Conservation (phyloP, 2,329 filamentous ascomycete species). For the Blastomyces emzantsi region DNA sequence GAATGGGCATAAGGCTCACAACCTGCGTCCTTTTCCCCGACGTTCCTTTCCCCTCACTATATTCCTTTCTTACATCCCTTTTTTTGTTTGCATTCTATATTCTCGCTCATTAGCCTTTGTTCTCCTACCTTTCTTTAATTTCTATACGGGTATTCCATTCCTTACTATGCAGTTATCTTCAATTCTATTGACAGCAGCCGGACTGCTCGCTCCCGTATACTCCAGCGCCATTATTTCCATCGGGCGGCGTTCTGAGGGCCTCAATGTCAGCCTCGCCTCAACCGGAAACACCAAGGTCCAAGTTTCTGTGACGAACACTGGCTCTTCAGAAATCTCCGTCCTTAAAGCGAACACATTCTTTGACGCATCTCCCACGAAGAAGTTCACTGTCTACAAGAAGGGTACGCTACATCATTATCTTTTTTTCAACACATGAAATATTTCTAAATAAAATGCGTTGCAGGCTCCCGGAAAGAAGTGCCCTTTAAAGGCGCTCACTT, state of each 20-base stretch:
- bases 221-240: conserved; percentile 4
- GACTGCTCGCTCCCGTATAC: conserved; percentile 6
- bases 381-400: conserved; percentile 11
- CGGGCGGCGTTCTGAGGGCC: conserved; percentile 4
- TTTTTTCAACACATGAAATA: not conserved
- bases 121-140: not conserved
- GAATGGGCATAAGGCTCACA: not conserved
- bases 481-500: conserved; percentile 11
- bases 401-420: conserved; percentile 8
- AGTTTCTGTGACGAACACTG: conserved; percentile 14
- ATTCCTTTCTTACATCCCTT: not conserved
- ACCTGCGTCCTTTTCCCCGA: not conserved
- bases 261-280: conserved; percentile 12
- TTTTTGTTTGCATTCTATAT: not conserved
- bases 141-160: not conserved
- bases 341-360: conserved; percentile 14
- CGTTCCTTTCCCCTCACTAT: not conserved
- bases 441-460: not conserved
- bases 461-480: not conserved
- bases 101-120: not conserved
- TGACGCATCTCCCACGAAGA: conserved; percentile 10
- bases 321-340: conserved; percentile 1
- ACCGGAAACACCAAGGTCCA: conserved; percentile 14
- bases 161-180: conserved; percentile 10
- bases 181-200: conserved; percentile 10